Base-by-base conservation (phyloP, 108 stramenopile species). In the Cyclotella cryptica region DNA sequence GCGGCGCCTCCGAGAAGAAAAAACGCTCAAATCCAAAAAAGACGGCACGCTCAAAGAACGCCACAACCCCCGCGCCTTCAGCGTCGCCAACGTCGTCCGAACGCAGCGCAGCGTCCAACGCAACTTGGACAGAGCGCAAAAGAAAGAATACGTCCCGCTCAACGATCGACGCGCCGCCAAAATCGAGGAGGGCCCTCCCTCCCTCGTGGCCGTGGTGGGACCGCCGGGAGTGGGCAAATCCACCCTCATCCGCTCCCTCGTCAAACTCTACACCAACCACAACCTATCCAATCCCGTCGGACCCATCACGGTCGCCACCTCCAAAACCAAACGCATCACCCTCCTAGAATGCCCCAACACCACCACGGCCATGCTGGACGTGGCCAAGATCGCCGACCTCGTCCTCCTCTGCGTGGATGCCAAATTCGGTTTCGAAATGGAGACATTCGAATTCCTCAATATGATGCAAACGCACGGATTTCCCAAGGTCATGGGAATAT, bases 371-470 rank as follows among this genome's bases (percentile, higher is more conserved):
- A 98, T 99, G 98, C 81, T 98, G 29, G 99, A 99, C 87, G 89
- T 96, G 71, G 98, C 98, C 73, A 99, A 99, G 79, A 90, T 98
- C 13, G 98, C 98, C 13, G 99, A 99, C 76, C 84, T 99, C 5
- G 98, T 98, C 10, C 78, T 99, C 30, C 78, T 99, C 13, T 92
- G 96, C 42, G 96, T 99, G 27, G 99, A 99, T 85, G 98, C 98
- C 47, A 97, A 94, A 74, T 98, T 96, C 77, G 99, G 99, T 0
- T 98, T 99, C 74, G 99, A 99, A 85, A 98, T 99, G 98, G 98
- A 99, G 72, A 97, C 97, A 21, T 99, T 99, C 66, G 99, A 99
- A 84, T 98, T 98, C 74, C 85, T 99, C 15, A 98, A 98, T 84
- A 89, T 98, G 44, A 82, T 99, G 63, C 99, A 99, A 87, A 87